Evolutionary conservation across 495 filamentous ascomycete species (phyloP), one percentile per base, ranked within the genome.

Genomic region (Parmelia sp.): DNA sequence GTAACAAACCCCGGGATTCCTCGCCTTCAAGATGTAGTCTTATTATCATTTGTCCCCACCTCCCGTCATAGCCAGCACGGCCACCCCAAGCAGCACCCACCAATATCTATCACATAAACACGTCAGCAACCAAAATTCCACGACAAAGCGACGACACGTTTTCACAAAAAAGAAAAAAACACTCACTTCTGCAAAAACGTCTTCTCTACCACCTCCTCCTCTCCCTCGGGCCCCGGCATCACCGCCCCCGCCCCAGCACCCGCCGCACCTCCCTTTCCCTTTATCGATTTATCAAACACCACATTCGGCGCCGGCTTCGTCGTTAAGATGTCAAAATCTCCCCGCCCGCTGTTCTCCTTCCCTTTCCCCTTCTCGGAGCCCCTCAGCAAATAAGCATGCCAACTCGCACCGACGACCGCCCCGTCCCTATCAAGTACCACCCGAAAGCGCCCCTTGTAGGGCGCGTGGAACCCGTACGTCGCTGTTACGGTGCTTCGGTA

Each of bases 171-270:
- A n/a, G n/a, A n/a, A n/a, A 4, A 25, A 39, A 31, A 1, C 2
- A 63, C 68, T 64, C 58, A 67, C 68, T 70, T 70, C 59, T 70
- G 68, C 58, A 70, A 64, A 44, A 69, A 59, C 17, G 61, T 70
- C 65, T 61, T 67, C 62, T 70, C 65, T 9, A 53, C 68, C 53
- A 45, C 51, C 39, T 67, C 65, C 42, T 57, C 68, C 42, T 40
- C 57, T n/a, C 27, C 42, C 57, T 49, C 57, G 11, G 15, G 27
- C 39, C 39, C 64, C 5, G n/a, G 27, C 8, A 3, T 39, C 2
- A 29, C 42, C n/a, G 4, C 44, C 5, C 61, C 65, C 5, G 33
- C 51, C 15, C 23, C 55, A 1, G 23, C 47, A 55, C 5, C 39
- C 0, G 23, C 15, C 12, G 23, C 47, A 14, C 21, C 56, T 1